Evolutionary conservation across 257 asterid species (phyloP).

Genomic region (Rauvolfia tetraphylla): DNA sequence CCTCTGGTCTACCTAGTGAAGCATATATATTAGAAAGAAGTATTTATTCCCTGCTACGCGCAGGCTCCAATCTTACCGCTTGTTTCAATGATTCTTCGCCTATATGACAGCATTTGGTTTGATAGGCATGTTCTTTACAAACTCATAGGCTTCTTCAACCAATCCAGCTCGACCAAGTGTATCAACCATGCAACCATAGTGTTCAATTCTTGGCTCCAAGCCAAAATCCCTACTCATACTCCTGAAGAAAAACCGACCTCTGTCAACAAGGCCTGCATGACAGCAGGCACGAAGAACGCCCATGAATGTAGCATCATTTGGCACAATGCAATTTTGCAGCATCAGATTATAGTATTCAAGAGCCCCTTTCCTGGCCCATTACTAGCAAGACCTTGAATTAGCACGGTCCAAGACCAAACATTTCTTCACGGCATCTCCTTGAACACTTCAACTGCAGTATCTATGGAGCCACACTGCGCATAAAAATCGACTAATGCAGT

Average conservation of each 20-base stretch:
- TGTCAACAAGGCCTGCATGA: conserved; percentile 41
- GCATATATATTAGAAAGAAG: conserved; percentile 39
- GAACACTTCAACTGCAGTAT: conserved; percentile 35
- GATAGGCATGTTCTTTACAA: no score
- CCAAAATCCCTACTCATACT: conserved; percentile 38
- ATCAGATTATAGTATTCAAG: conserved; percentile 32
- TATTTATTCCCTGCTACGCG: conserved; percentile 44
- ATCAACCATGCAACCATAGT: conserved; percentile 51
- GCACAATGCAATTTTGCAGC: conserved; percentile 30
- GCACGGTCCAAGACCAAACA: conserved; percentile 44
- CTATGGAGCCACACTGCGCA: conserved; percentile 43
- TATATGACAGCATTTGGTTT: conserved; percentile 45
- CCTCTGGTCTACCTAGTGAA: conserved; percentile 35
- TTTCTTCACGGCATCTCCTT: conserved; percentile 28
- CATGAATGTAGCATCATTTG: conserved; percentile 42
- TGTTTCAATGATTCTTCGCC: conserved; percentile 47
- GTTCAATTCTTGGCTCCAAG: conserved; percentile 43
- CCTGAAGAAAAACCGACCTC: conserved; percentile 27
- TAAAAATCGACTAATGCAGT: conserved; percentile 46
- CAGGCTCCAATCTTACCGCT: conserved; percentile 31
- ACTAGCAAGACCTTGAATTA: conserved; percentile 50
- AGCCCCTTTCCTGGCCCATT: conserved; percentile 37
- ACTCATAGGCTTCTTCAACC: conserved; percentile 37
- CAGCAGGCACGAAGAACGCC: conserved; percentile 47
- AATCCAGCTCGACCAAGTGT: conserved; percentile 44